A percentile compares a stretch with the other conserved stretches of the same genome.
These are phyloP conservation scores for Iris macrosiphon DNA, from an alignment of 106 monocot species.

Conservation along the genomic window DNA sequence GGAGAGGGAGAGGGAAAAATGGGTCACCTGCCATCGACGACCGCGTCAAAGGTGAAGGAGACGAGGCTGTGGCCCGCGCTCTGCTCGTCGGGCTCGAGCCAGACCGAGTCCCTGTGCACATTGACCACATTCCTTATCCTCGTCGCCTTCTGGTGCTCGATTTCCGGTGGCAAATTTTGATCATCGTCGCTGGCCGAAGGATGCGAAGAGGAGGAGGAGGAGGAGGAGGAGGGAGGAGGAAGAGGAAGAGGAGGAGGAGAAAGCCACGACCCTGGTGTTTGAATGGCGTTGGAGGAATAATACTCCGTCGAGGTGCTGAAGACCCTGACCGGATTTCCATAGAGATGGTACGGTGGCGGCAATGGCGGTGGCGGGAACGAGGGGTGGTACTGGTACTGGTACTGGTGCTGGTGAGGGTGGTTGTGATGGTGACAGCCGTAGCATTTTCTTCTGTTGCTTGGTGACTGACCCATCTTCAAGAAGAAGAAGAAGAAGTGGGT, in stretches of 20 bases:
- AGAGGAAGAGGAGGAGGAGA: neutral
- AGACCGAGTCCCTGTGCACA: constrained; percentile 73
- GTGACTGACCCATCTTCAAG: constrained; percentile 42
- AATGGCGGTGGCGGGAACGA: neutral
- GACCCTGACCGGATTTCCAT: no score
- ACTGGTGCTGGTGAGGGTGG: no score
- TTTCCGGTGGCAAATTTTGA: constrained; percentile 36
- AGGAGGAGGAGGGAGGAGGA: neutral
- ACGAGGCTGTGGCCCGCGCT: constrained; percentile 52
- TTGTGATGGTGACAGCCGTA: neutral
- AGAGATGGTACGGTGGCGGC: constrained; percentile 15
- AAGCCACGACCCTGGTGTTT: no score
- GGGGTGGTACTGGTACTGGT: neutral
- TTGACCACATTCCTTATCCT: constrained; percentile 81
- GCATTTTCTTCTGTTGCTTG: constrained; percentile 23
- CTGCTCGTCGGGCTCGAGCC: constrained; percentile 39
- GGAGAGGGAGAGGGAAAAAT: no score
- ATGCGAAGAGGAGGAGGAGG: neutral
- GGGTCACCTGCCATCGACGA: constrained; percentile 66
- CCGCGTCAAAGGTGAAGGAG: constrained; percentile 73
- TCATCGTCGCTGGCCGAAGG: neutral
- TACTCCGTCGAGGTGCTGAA: no score
- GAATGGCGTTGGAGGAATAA: no score
- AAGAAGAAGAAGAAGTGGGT: no score
- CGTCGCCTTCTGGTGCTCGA: constrained; percentile 71